Evolutionary conservation across 345 rosid species (phyloP).

Genomic region (Syzygium grande): DNA sequence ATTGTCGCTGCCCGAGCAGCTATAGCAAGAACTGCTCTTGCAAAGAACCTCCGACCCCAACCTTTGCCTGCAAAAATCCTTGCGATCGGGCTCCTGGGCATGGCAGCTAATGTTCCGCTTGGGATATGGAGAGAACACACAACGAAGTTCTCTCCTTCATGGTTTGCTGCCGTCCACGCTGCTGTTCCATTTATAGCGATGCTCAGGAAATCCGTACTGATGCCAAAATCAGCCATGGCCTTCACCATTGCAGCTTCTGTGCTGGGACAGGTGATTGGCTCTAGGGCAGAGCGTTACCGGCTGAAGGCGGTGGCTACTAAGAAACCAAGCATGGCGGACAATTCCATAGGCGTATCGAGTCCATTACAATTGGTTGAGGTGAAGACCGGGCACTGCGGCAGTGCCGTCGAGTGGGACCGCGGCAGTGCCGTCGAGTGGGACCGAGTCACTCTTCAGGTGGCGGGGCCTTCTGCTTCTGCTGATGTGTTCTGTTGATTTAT

Average conservation of each 20-base stretch:
- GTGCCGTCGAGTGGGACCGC: constrained; percentile 30
- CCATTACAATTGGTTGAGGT: constrained; percentile 8
- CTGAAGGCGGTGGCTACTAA: constrained; percentile 47
- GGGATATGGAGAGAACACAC: constrained; percentile 99
- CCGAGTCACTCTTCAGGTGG: constrained; percentile 21
- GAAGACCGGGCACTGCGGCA: constrained; percentile 17
- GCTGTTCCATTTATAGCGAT: constrained; percentile 93
- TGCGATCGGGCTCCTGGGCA: constrained; percentile 81
- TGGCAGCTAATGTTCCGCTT: constrained; percentile 89
- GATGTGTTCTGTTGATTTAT: constrained; percentile 30
- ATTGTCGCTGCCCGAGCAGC: constrained; percentile 91
- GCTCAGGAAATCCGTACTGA: constrained; percentile 81
- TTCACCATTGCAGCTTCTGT: constrained; percentile 86
- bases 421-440: constrained; percentile 30
- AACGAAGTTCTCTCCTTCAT: constrained; percentile 64
- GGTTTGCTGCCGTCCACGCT: constrained; percentile 92
- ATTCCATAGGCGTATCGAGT: constrained; percentile 2
- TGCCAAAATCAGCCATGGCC: constrained; percentile 96
- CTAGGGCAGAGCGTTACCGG: constrained; percentile 88
- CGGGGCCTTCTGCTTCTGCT: constrained; percentile 24
- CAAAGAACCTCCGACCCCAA: constrained; percentile 94
- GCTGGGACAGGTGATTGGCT: constrained; percentile 90
- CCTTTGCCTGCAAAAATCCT: constrained; percentile 73
- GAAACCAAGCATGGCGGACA: constrained; percentile 12
- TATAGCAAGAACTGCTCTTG: constrained; percentile 70